Conservation (phyloP, 306 rosid species). For the Benincasa hispida region DNA sequence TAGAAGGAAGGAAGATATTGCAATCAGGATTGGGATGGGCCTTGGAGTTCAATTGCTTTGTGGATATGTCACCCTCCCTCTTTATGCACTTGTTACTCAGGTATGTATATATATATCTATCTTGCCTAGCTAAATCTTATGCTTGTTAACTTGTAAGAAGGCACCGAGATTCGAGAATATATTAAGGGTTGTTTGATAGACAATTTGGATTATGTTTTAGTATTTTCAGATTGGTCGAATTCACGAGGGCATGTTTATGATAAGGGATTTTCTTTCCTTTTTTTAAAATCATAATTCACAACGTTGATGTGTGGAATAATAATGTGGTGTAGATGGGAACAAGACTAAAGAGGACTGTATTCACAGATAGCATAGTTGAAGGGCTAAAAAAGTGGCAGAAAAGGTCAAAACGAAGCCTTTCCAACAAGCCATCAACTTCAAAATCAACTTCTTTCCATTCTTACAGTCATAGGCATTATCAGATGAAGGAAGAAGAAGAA, state of each 20-base stretch:
- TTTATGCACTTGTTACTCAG: slow-evolving; percentile 60
- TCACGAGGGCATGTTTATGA: too few species aligned
- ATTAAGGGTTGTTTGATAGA: too few species aligned
- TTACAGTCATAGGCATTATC: neutral
- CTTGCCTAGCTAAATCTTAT: too few species aligned
- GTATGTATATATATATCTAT: slow-evolving; percentile 8
- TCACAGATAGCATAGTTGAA: slow-evolving; percentile 24
- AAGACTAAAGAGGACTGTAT: slow-evolving; percentile 38
- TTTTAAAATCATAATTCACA: too few species aligned
- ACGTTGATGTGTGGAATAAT: neutral
- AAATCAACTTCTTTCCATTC: neutral
- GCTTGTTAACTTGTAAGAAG: neutral
- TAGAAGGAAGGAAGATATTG: slow-evolving; percentile 22
- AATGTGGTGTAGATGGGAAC: slow-evolving; percentile 38
- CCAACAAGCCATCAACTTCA: neutral
- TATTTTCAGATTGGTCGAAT: too few species aligned
- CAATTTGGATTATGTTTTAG: too few species aligned
- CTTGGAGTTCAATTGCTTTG: slow-evolving; percentile 49
- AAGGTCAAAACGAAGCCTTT: slow-evolving; percentile 23
- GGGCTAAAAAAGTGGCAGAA: slow-evolving; percentile 50
- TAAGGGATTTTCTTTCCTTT: too few species aligned
- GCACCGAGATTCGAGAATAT: neutral
- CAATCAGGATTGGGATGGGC: slow-evolving; percentile 45
- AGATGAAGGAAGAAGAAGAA: neutral
- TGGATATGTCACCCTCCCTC: slow-evolving; percentile 63